phyloP scores from a whole-genome alignment of 768 basidiomycete genomes.

The Phlebiopsis flavidoalba region DNA sequence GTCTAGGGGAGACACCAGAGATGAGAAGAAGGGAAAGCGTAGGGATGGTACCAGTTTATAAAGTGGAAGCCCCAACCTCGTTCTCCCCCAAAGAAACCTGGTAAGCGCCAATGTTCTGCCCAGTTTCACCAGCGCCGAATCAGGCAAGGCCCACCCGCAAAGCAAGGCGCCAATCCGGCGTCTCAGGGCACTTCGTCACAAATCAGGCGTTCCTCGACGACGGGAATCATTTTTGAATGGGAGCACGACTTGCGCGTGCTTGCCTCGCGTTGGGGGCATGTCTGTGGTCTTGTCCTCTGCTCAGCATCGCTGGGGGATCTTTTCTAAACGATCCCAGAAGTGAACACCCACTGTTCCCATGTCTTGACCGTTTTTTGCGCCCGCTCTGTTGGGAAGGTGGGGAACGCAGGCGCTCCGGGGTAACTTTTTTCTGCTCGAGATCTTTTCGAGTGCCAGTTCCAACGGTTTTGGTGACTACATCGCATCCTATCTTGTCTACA shows the following conservation, averaged over 20 bases:
- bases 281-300: no score
- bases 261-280: background rate
- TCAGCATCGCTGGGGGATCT: background rate
- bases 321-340: background rate
- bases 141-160: background rate
- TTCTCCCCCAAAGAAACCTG: conserved; percentile 7
- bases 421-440: background rate
- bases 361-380: background rate
- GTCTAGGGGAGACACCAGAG: conserved; percentile 14
- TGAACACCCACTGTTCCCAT: background rate
- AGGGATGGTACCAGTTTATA: conserved; percentile 4
- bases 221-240: background rate
- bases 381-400: background rate
- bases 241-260: background rate
- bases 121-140: background rate
- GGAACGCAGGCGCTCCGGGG: background rate
- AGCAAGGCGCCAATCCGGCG: background rate
- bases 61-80: conserved; percentile 12
- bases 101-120: background rate
- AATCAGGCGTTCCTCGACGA: background rate
- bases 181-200: background rate
- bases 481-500: background rate
- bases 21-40: background rate
- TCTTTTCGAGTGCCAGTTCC: background rate
- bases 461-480: no score